A percentile compares a stretch with the other conserved stretches of the same genome.
Conservation (phyloP, 2,329 filamentous ascomycete species). For the Pseudophaeomoniella oleicola region DNA sequence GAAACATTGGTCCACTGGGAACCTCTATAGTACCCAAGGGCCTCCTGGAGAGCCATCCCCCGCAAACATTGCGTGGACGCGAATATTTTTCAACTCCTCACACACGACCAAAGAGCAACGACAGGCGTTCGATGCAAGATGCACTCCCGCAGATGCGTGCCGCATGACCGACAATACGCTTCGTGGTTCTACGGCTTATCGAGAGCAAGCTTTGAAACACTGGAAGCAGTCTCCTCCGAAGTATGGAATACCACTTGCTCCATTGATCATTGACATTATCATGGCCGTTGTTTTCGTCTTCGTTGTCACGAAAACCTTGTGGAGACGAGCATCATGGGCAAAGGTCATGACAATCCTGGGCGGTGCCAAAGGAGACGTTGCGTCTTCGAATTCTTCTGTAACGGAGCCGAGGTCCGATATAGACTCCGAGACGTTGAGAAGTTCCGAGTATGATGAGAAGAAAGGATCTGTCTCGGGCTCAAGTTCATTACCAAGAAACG, state of each 20-base stretch:
- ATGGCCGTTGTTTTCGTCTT: neutral
- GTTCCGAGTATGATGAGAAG: neutral
- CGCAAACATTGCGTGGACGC: constrained; percentile 30
- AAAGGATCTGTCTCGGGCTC: neutral
- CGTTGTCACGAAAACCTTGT: neutral
- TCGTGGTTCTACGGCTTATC: constrained; percentile 17
- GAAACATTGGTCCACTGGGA: constrained; percentile 35
- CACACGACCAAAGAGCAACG: constrained; percentile 18
- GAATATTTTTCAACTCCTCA: constrained; percentile 37
- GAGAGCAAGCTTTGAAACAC: constrained; percentile 10
- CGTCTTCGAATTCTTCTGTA: neutral
- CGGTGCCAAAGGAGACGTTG: neutral
- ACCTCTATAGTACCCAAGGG: constrained; percentile 28
- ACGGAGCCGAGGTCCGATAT: neutral
- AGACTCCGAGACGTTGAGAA: neutral
- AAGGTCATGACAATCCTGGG: neutral
- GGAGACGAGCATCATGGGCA: neutral
- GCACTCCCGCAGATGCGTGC: constrained; percentile 18
- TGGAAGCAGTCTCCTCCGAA: constrained; percentile 17
- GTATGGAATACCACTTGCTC: neutral
- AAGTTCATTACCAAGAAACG: no score
- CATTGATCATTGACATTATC: neutral
- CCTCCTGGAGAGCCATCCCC: constrained; percentile 24
- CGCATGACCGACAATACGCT: constrained; percentile 19
- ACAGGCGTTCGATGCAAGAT: constrained; percentile 15